Percentiles rank a stretch among this genome's conserved stretches.
Conservation (phyloP, 2,329 filamentous ascomycete genomes). For the Colletotrichum tanaceti region DNA sequence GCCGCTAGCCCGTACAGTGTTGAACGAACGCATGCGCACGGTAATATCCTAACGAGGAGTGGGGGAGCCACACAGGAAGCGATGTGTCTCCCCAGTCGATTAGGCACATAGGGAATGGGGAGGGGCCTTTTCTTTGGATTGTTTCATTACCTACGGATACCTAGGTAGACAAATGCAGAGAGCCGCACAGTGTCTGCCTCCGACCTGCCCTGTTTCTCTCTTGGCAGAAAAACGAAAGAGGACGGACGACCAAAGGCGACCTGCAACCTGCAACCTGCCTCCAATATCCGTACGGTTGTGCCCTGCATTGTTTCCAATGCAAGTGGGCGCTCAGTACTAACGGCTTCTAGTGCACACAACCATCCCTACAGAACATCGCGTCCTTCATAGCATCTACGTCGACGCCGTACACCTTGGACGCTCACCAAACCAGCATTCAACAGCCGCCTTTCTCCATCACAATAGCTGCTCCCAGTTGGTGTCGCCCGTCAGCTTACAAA, state of each 20-base stretch:
- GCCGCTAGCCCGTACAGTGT: neutral
- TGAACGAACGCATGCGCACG: neutral
- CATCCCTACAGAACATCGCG: constrained; percentile 3
- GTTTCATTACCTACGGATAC: no score
- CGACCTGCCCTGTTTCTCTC: neutral
- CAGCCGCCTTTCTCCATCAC: neutral
- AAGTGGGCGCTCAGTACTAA: constrained; percentile 14
- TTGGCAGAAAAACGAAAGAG: neutral
- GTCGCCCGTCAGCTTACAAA: constrained; percentile 19
- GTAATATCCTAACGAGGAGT: constrained; percentile 1
- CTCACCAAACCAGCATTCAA: neutral
- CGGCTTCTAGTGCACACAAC: constrained; percentile 3
- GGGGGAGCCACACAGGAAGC: constrained; percentile 30
- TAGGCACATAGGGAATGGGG: constrained; percentile 32
- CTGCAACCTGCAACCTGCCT: constrained; percentile 11
- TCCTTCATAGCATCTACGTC: constrained; percentile 1
- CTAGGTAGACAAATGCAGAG: constrained; percentile 18
- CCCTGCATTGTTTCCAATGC: constrained; percentile 20
- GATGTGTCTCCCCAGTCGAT: constrained; percentile 20
- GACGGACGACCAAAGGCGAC: neutral
- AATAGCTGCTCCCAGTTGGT: no score
- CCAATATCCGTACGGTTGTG: constrained; percentile 16
- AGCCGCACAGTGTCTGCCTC: constrained; percentile 36
- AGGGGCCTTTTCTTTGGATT: constrained; percentile 7
- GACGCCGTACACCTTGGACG: neutral